phyloP scores from a whole-genome alignment of 768 basidiomycete species.

The Suillus subalutaceus region DNA sequence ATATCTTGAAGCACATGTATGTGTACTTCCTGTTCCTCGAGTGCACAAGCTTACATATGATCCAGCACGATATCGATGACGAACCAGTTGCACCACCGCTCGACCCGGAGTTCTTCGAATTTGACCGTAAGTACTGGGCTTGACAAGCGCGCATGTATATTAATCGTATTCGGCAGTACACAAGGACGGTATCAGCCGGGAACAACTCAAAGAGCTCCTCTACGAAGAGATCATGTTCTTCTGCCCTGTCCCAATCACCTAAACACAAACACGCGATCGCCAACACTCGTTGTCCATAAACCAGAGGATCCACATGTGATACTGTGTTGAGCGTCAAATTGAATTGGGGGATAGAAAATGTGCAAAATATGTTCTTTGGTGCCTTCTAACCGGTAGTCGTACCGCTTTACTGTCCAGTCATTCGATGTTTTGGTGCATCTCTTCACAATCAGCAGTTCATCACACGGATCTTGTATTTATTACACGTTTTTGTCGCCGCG shows the following conservation, averaged over 20 bases:
- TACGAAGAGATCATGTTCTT: slow-evolving; percentile 96
- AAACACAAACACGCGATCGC: slow-evolving; percentile 5
- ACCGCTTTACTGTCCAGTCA: neutral
- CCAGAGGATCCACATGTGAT: neutral
- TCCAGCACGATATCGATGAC: slow-evolving; percentile 91
- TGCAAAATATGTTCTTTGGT: slow-evolving; percentile 8
- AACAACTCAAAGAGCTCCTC: slow-evolving; percentile 91
- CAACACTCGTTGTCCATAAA: neutral
- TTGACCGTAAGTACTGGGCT: slow-evolving; percentile 68
- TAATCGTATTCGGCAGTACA: slow-evolving; percentile 55
- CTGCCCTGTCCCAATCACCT: slow-evolving; percentile 61
- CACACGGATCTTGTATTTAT: neutral
- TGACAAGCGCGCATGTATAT: neutral
- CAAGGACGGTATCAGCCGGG: slow-evolving; percentile 94
- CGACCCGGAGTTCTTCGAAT: slow-evolving; percentile 95
- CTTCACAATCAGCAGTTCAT: neutral
- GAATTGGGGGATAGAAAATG: neutral
- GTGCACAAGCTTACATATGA: slow-evolving; percentile 12
- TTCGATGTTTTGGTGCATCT: slow-evolving; percentile 3
- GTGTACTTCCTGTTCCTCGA: slow-evolving; percentile 25
- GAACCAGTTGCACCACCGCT: slow-evolving; percentile 96
- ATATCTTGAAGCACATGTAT: slow-evolving; percentile 89
- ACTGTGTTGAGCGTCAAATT: neutral
- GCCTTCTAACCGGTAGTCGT: neutral
- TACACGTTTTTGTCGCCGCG: neutral